Base-by-base conservation (phyloP, 2,329 filamentous ascomycete species). In the Camptophora hylomeconis region DNA sequence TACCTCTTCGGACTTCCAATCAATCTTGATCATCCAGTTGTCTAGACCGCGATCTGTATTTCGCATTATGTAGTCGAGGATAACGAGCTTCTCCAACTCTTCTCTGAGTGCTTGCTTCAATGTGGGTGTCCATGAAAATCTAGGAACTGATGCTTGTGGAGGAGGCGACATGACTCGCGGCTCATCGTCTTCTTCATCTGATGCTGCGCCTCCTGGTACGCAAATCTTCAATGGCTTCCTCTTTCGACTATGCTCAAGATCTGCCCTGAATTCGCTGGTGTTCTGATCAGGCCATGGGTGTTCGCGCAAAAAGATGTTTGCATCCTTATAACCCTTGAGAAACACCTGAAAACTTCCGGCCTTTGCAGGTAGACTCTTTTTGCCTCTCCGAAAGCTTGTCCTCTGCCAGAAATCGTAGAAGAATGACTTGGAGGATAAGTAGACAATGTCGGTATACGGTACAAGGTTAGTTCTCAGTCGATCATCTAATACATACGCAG, bases 21-120 rank as follows among this genome's bases (percentile, higher is more conserved):
- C 86, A 17, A 98, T 81, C 53, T 83, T 89, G 50, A 98, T 84
- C 89, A 98, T 98, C 89, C 89, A 98, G 46, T 98, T 98, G 52
- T 98, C 89, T 32, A 94, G 63, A 2, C 89, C 89, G 56, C 89
- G 72, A 52, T 98, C 89, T 2, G 89, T 98, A 50, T 98, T 98
- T 33, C 89, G 74, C 89, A 98, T 98, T 39, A 98, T 92, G 52
- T 98, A 98, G 56, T 98, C 89, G 41, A 98, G 57, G 46, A 98
- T 92, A 13, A 98, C 92, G 5, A 98, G 65, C 55, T 94, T 95
- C 58, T 98, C 89, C 26, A 98, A 66, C 57, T 95, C 81, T 53
- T 98, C 89, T 20, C 89, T 67, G 51, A 98, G 93, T 0, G 82
- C 80, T 52, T 92, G 82, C 50, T 95, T 92, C 24, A 98, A 56